Evolutionary conservation across 768 basidiomycete species (phyloP), one percentile per base, ranked within the genome.

Genomic region (Rhodotorula babjevae): DNA sequence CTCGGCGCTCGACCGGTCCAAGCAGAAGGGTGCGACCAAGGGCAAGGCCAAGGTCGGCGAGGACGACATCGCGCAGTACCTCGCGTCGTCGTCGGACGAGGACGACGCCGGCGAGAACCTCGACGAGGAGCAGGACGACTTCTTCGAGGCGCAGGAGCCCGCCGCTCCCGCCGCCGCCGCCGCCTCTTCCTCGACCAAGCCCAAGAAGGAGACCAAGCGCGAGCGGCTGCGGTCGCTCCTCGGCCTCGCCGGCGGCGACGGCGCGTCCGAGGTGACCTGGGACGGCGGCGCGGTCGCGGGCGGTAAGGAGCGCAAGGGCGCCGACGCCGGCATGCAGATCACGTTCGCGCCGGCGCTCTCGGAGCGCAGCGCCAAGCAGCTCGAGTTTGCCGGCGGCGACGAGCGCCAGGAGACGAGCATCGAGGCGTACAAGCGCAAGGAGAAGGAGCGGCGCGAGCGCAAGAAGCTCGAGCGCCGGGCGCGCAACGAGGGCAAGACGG

Each of bases 301-400:
- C 40, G 75, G 71, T 19, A 69, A 68, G 55, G 61, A 68, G 55
- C 64, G 64, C 57, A 68, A 68, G n/a, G 74, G 63, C 46, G 56
- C 36, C 58, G 65, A 77, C 55, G 85, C 88, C 16, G 92, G 93
- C 68, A 90, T 99, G 90, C 89, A 97, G 82, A 90, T 99, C 78
- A 97, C 95, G 0, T 98, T 99, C 81, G 88, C 86, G 25, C 92
- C 96, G 4, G 95, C 89, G 10, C 82, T 98, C 52, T 87, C 84
- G 68, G 86, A 84, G 61, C 79, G 68, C 59, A 71, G 65, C 40
- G 65, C 81, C 73, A 81, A 80, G 69, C 72, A 76, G 63, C 71
- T 69, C 64, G 74, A 68, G 21, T 40, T 64, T 23, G 65, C 40
- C 12, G 85, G 84, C 75, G 50, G 50, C 50, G 68, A 76, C 31